Percentiles rank a stretch among this genome's conserved stretches.
These are phyloP conservation scores for Neofusicoccum laricinum DNA, from an alignment of 2,329 filamentous ascomycete species.

Conservation along the genomic window DNA sequence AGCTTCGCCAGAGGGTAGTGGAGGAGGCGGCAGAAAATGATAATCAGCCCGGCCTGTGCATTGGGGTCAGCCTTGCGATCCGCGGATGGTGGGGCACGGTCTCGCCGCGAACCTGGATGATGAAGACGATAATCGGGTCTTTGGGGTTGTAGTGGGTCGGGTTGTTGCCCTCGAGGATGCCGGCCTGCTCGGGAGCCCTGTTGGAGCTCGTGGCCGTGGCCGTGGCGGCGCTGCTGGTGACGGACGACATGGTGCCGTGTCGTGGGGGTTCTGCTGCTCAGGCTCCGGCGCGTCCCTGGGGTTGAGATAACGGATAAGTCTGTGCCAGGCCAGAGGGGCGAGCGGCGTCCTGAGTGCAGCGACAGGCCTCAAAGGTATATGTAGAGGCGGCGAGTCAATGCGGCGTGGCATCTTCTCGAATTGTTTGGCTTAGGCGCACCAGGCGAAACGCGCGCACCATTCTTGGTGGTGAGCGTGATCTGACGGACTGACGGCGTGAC, in stretches of 20 bases:
- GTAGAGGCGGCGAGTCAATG: not conserved
- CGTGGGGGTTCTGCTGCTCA: not conserved
- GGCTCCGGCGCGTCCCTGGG: not conserved
- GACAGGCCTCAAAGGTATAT: not conserved
- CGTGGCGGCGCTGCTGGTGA: constrained; percentile 9
- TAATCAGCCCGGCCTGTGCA: constrained; percentile 66
- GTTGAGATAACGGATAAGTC: not conserved
- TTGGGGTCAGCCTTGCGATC: not conserved
- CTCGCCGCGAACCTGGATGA: constrained; percentile 60
- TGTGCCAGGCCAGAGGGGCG: not conserved
- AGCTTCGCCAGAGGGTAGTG: constrained; percentile 76
- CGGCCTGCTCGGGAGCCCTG: constrained; percentile 56
- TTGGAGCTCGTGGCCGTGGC: constrained; percentile 14
- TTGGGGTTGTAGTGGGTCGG: constrained; percentile 66
- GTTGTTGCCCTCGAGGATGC: constrained; percentile 69
- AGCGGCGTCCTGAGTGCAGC: not conserved
- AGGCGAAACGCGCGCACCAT: not conserved
- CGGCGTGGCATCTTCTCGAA: not conserved
- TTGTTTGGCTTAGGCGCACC: not conserved
- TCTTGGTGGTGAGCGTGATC: constrained; percentile 4
- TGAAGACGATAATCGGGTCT: constrained; percentile 72
- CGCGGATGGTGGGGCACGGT: constrained; percentile 5
- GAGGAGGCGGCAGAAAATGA: constrained; percentile 69
- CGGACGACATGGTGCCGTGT: constrained; percentile 7
- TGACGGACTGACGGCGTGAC: constrained; percentile 10